Evolutionary conservation across 2,329 filamentous ascomycete species (phyloP), one percentile per base, ranked within the genome.

Genomic region (Nemania bipapillata): DNA sequence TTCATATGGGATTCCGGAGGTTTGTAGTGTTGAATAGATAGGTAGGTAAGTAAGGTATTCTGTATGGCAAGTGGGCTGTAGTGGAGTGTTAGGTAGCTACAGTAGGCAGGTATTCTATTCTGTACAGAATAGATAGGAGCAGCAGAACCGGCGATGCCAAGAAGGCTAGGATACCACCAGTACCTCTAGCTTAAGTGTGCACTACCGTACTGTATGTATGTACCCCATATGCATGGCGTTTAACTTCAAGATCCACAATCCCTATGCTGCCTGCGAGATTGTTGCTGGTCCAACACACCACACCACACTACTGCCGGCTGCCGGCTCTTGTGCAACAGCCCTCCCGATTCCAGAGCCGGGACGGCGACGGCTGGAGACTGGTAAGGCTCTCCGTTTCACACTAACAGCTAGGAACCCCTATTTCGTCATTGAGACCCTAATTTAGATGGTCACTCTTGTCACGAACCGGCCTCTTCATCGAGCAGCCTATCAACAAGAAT

Each of bases 181-280:
- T n/a, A n/a, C n/a, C n/a, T n/a, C n/a, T n/a, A n/a, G n/a, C n/a
- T n/a, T n/a, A n/a, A n/a, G n/a, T 35, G 30, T 28, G 58, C 62
- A 45, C 45, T 58, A 63, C 61, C 42, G 45, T 28, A 49, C 40
- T 42, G 22, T 40, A 54, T 42, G 22, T 40, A 54, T 45, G 20
- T 58, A 50, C 52, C 61, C 64, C 64, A 65, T 63, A 69, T 70
- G 67, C 67, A 67, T 70, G 67, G 64, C 67, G 67, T 67, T 56
- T 62, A 60, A n/a, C 60, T 54, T 40, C 42, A 32, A 61, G 67
- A 67, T 65, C 65, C 68, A 61, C 65, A 61, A 57, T 47, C 50
- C 57, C 9, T 50, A 53, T 22, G 35, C 64, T 67, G 60, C 60
- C 64, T 67, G 60, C 60, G 64, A 70, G 68, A 70, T 68, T 52